Conservation (phyloP, 345 rosid species). For the Aegle marmelos region DNA sequence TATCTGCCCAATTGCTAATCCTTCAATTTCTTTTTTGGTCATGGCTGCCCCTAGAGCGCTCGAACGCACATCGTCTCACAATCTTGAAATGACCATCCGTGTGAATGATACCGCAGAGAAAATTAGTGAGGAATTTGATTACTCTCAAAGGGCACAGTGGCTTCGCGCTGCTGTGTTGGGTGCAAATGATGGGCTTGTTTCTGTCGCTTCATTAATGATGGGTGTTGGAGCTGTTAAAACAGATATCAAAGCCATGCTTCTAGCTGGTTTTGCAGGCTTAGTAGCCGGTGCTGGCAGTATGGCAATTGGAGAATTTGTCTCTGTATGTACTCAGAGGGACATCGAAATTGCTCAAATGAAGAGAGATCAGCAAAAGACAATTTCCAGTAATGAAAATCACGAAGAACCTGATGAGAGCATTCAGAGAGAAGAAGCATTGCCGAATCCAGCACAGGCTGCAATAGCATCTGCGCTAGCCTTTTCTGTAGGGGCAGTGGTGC, state of each 20-base stretch:
- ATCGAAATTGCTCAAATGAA: conserved; percentile 55
- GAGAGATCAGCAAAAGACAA: conserved; percentile 23
- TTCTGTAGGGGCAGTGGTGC: conserved; percentile 57
- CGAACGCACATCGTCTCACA: conserved; percentile 6
- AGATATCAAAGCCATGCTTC: conserved; percentile 61
- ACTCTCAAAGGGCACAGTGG: conserved; percentile 73
- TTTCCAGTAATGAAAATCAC: neutral
- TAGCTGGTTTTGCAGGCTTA: conserved; percentile 71
- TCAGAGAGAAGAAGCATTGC: conserved; percentile 30
- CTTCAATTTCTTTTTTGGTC: neutral
- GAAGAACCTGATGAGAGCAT: conserved; percentile 18
- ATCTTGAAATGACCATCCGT: conserved; percentile 9
- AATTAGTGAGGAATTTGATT: conserved; percentile 28
- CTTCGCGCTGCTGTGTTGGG: conserved; percentile 80
- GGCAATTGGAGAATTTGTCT: conserved; percentile 87
- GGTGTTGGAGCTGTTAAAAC: conserved; percentile 67
- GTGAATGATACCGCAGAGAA: neutral
- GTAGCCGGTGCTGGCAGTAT: conserved; percentile 78
- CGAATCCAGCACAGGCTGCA: conserved; percentile 71
- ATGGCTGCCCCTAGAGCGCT: conserved; percentile 22
- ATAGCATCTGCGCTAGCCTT: conserved; percentile 69
- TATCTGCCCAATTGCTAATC: neutral
- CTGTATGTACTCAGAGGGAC: conserved; percentile 72
- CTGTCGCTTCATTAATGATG: conserved; percentile 79
- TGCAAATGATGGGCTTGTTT: conserved; percentile 77